A percentile compares a stretch with the other conserved stretches of the same genome.
phyloP scores from a whole-genome alignment of 805 yeast species.

The Candida multigemmis region DNA sequence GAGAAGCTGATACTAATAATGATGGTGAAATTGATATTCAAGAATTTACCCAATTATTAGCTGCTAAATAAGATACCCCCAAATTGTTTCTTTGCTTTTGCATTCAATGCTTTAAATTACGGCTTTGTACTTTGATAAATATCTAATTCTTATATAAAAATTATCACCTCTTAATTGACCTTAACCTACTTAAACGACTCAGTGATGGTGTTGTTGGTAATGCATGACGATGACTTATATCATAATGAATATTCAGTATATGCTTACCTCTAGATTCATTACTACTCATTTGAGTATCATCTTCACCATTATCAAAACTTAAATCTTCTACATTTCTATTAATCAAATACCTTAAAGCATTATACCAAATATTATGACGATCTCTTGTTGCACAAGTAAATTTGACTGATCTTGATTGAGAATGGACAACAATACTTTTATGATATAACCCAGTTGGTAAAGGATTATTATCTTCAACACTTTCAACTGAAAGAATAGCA shows the following conservation, averaged over 20 bases:
- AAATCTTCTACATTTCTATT: conserved; percentile 56
- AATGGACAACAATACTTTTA: conserved; percentile 70
- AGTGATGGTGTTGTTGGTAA: conserved; percentile 11
- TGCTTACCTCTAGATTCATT: too few species aligned
- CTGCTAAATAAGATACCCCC: conserved; percentile 52
- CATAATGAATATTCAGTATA: too few species aligned
- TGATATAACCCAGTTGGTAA: conserved; percentile 83
- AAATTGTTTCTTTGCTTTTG: neutral
- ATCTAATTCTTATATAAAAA: neutral
- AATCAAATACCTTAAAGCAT: conserved; percentile 68
- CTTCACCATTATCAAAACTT: conserved; percentile 24
- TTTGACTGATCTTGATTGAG: conserved; percentile 58
- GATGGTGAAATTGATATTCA: conserved; percentile 97
- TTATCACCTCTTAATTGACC: conserved; percentile 7
- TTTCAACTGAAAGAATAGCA: conserved; percentile 70
- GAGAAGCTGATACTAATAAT: conserved; percentile 90
- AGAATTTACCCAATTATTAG: conserved; percentile 87
- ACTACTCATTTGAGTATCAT: too few species aligned
- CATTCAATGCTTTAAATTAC: neutral
- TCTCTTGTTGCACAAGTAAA: conserved; percentile 82
- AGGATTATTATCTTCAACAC: conserved; percentile 79
- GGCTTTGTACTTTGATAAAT: neutral
- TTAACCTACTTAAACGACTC: conserved; percentile 9
- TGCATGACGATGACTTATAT: conserved; percentile 11
- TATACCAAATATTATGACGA: conserved; percentile 87